phyloP scores from a whole-genome alignment of 495 filamentous ascomycete species.

The Aspergillus asperescens region DNA sequence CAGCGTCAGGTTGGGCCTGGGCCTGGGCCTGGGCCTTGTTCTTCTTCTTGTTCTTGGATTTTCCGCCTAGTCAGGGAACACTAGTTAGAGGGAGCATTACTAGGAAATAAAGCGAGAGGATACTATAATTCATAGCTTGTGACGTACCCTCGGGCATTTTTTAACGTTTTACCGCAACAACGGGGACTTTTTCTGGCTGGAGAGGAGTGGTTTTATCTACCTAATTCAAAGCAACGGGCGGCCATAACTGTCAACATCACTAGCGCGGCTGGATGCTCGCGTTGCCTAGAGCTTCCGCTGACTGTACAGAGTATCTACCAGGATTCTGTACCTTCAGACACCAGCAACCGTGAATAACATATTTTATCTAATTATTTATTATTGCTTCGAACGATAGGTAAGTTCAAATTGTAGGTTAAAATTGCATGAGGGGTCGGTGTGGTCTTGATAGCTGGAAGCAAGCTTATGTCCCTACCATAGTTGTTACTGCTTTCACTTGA shows the following conservation, averaged over 20 bases:
- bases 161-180: background rate
- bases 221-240: background rate
- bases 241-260: constrained; percentile 40
- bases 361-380: background rate
- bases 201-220: background rate
- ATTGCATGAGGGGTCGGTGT: too few relatives aligned
- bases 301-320: too few relatives aligned
- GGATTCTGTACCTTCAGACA: too few relatives aligned
- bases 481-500: too few relatives aligned
- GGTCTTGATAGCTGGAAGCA: too few relatives aligned
- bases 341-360: too few relatives aligned
- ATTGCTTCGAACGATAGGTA: too few relatives aligned
- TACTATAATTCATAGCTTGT: background rate
- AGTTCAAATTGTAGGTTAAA: too few relatives aligned
- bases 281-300: constrained; percentile 17
- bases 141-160: constrained; percentile 35
- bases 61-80: constrained; percentile 37
- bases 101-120: constrained; percentile 6
- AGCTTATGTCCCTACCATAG: too few relatives aligned
- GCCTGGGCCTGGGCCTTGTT: constrained; percentile 55
- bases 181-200: background rate
- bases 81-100: constrained; percentile 8
- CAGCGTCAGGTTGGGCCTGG: constrained; percentile 35
- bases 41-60: constrained; percentile 68
- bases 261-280: constrained; percentile 27